Percentiles rank a stretch among this genome's conserved stretches.
Conservation (phyloP, 257 asterid species). For the Striga asiatica region DNA sequence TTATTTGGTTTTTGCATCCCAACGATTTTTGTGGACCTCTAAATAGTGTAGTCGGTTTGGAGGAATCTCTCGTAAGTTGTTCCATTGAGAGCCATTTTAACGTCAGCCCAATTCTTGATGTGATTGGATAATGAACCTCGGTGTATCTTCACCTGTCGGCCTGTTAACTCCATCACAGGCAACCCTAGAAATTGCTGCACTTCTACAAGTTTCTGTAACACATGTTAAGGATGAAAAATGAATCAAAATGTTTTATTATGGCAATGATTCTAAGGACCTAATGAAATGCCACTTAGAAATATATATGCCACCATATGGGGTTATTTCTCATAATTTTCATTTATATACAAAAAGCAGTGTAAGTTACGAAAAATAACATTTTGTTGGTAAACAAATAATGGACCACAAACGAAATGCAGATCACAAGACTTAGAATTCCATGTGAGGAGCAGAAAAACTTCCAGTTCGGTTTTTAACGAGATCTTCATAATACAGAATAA, state of each 20-base stretch:
- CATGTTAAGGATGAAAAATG: too few species aligned
- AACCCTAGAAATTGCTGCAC: slow-evolving; percentile 52
- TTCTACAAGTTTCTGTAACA: slow-evolving; percentile 51
- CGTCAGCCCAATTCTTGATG: slow-evolving; percentile 72
- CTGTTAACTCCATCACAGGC: slow-evolving; percentile 47
- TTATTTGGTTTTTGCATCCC: too few species aligned
- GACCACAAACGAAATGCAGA: not conserved
- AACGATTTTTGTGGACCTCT: too few species aligned
- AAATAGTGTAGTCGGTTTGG: slow-evolving; percentile 39
- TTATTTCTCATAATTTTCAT: too few species aligned
- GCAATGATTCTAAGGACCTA: too few species aligned
- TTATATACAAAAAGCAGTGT: too few species aligned
- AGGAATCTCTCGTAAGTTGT: slow-evolving; percentile 67
- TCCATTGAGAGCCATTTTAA: slow-evolving; percentile 50
- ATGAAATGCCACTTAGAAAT: too few species aligned
- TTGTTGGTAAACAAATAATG: too few species aligned
- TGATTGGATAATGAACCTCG: slow-evolving; percentile 55
- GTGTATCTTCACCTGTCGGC: slow-evolving; percentile 92
- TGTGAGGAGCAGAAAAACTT: slow-evolving; percentile 15
- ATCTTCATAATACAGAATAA: slow-evolving; percentile 75
- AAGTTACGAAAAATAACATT: too few species aligned
- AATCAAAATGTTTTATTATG: too few species aligned
- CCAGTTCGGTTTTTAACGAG: slow-evolving; percentile 64
- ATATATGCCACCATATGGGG: too few species aligned
- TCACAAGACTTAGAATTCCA: not conserved